Evolutionary conservation across 2,329 filamentous ascomycete genomes (phyloP).

Genomic region (Colletotrichum liaoningense): DNA sequence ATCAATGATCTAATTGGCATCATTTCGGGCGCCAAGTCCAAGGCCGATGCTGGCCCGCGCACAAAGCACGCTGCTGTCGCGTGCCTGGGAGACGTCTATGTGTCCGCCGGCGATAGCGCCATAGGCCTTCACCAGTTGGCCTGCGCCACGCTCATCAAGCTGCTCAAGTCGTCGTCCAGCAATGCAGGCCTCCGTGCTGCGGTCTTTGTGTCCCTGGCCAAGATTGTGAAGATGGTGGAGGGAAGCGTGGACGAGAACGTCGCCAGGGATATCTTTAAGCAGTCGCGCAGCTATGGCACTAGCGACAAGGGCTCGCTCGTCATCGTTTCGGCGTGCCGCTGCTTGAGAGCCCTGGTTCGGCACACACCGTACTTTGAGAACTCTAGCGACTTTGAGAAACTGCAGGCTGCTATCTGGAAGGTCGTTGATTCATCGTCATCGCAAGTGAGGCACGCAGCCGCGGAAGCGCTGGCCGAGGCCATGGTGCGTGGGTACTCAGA

Average conservation of each 20-base stretch:
- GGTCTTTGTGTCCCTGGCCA: conserved; percentile 79
- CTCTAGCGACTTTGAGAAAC: conserved; percentile 87
- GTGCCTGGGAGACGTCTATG: conserved; percentile 90
- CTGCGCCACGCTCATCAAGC: conserved; percentile 78
- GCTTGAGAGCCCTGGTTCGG: conserved; percentile 78
- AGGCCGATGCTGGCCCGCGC: conserved; percentile 79
- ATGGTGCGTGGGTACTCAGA: conserved; percentile 85
- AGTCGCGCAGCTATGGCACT: conserved; percentile 79
- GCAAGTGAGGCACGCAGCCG: conserved; percentile 85
- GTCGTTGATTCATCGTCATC: conserved; percentile 82
- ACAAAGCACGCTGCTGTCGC: conserved; percentile 88
- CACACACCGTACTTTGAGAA: conserved; percentile 88
- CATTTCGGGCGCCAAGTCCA: conserved; percentile 78
- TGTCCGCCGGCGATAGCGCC: conserved; percentile 92
- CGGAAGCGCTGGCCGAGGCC: conserved; percentile 85
- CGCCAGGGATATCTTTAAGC: conserved; percentile 94
- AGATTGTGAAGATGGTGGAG: conserved; percentile 80
- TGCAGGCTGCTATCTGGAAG: conserved; percentile 87
- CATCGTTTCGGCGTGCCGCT: conserved; percentile 81
- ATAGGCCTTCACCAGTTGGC: conserved; percentile 84
- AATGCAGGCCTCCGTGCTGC: conserved; percentile 87
- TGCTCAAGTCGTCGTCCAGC: conserved; percentile 81
- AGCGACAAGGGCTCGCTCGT: conserved; percentile 87
- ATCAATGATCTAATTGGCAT: conserved; percentile 87
- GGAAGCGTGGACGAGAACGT: conserved; percentile 84